Evolutionary conservation across 164 flowering plant genomes (phyloP).

Genomic region (Taxillus chinensis): DNA sequence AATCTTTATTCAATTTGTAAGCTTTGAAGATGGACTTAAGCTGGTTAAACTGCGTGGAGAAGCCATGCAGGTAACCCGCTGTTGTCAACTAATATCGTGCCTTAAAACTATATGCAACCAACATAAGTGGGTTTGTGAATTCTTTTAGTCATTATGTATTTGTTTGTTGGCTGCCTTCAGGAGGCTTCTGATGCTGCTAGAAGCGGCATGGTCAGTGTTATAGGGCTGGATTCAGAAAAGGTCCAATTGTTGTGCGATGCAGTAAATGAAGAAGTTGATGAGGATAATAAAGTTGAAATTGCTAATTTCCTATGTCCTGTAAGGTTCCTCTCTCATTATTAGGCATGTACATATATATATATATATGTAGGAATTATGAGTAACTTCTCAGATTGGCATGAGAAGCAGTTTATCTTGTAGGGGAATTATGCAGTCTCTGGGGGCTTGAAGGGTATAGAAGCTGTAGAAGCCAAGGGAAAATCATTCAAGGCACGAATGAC

Average conservation of each 20-base stretch:
- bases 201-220: conserved; percentile 95
- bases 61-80: conserved; percentile 83
- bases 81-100: neutral
- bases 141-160: neutral
- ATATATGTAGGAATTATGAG: neutral
- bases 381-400: conserved; percentile 3
- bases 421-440: conserved; percentile 99
- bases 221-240: conserved; percentile 86
- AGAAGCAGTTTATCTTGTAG: conserved; percentile 19
- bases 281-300: conserved; percentile 77
- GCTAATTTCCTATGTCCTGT: conserved; percentile 94
- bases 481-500: conserved; percentile 98
- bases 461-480: conserved; percentile 92
- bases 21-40: conserved; percentile 98
- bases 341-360: neutral
- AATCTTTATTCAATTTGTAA: conserved; percentile 14
- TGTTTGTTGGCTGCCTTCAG: conserved; percentile 27
- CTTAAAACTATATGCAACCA: neutral
- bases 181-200: conserved; percentile 94
- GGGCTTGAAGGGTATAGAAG: conserved; percentile 87
- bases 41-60: conserved; percentile 95
- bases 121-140: neutral
- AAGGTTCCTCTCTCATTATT: conserved; percentile 17
- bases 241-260: conserved; percentile 94
- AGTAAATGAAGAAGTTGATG: conserved; percentile 88